Evolutionary conservation across 768 basidiomycete species (phyloP).

Genomic region (Pholiota molesta): DNA sequence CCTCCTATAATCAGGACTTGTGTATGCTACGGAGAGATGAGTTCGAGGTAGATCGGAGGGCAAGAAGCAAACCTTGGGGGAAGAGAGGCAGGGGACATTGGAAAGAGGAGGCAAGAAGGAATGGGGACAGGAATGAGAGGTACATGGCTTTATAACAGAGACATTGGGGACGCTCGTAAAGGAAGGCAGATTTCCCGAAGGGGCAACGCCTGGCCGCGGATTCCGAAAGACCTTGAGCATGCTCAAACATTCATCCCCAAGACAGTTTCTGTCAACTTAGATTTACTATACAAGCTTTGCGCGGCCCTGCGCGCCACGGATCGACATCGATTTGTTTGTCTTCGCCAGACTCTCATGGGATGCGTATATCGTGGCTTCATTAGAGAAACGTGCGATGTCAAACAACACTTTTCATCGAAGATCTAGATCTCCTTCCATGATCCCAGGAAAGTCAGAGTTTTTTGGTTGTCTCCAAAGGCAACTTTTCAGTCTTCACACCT

Average conservation of each 20-base stretch:
- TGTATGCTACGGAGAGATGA: slow-evolving; percentile 34
- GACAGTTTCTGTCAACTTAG: slow-evolving; percentile 33
- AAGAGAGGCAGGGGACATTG: slow-evolving; percentile 31
- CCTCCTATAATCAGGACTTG: slow-evolving; percentile 52
- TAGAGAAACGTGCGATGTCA: background rate
- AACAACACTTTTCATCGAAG: background rate
- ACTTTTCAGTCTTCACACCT: background rate
- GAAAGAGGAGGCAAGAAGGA: slow-evolving; percentile 19
- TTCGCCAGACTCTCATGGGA: background rate
- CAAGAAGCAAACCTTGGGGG: slow-evolving; percentile 30
- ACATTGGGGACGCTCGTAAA: slow-evolving; percentile 26
- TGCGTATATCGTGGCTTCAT: background rate
- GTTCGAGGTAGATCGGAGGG: background rate
- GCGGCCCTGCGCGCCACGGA: background rate
- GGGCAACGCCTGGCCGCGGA: slow-evolving; percentile 26
- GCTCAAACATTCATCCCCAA: too few species aligned
- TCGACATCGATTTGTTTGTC: background rate
- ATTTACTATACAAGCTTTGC: background rate
- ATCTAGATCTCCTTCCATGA: background rate
- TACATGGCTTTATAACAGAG: slow-evolving; percentile 26
- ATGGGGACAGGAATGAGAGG: slow-evolving; percentile 14
- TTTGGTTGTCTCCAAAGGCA: background rate
- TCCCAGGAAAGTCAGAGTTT: background rate
- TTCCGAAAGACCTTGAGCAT: slow-evolving; percentile 16
- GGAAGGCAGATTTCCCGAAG: slow-evolving; percentile 34